Conservation (phyloP, 805 yeast genomes). For the Kodamaea fukazawae region DNA sequence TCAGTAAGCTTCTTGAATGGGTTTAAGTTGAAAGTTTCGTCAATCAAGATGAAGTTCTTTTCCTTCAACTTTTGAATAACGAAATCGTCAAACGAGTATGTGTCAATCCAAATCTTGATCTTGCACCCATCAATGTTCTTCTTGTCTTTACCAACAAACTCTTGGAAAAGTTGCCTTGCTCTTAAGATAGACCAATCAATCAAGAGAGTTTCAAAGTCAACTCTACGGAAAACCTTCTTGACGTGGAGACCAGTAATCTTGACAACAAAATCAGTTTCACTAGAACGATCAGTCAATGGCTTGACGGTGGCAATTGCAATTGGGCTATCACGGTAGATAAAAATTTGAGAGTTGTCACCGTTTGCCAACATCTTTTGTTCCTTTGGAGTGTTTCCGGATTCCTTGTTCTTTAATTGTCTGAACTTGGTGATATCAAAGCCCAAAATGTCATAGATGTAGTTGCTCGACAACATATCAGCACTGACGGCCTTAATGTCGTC, state of each 20-base stretch:
- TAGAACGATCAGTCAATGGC: conserved; percentile 37
- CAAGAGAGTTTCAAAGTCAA: conserved; percentile 63
- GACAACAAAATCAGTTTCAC: conserved; percentile 43
- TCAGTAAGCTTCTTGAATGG: conserved; percentile 20
- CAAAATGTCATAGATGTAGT: conserved; percentile 36
- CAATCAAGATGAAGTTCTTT: conserved; percentile 44
- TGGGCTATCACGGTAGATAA: conserved; percentile 67
- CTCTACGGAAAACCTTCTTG: conserved; percentile 62
- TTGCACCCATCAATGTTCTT: conserved; percentile 26
- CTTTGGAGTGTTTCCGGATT: conserved; percentile 18
- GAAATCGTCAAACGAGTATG: conserved; percentile 50
- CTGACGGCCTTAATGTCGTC: conserved; percentile 44
- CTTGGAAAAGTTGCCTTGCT: conserved; percentile 39
- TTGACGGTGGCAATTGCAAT: conserved; percentile 59
- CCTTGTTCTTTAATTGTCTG: conserved; percentile 28
- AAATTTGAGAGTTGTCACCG: conserved; percentile 51
- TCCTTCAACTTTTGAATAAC: conserved; percentile 35
- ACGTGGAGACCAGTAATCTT: conserved; percentile 59
- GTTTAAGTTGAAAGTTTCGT: conserved; percentile 24
- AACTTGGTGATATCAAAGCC: conserved; percentile 52
- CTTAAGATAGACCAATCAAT: conserved; percentile 58
- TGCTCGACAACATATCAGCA: conserved; percentile 23
- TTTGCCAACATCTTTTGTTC: conserved; percentile 26
- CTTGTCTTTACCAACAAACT: conserved; percentile 26
- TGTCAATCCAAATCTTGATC: conserved; percentile 44